Evolutionary conservation across 306 rosid genomes (phyloP).

Genomic region (Acacia melanoxylon): DNA sequence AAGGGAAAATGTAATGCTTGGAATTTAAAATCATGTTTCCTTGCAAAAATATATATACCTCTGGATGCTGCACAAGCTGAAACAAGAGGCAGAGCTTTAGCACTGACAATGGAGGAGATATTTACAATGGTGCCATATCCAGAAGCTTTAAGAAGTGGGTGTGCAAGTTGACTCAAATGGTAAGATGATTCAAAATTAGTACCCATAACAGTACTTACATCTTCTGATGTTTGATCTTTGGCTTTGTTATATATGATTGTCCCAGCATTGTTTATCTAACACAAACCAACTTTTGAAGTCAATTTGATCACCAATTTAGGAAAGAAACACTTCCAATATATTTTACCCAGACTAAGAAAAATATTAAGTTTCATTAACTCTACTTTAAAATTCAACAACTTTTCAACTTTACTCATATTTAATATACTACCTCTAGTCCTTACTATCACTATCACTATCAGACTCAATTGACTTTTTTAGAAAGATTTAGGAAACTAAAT

Average conservation of each 20-base stretch:
- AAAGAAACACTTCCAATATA: not conserved
- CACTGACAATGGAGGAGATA: conserved; percentile 39
- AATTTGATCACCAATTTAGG: not conserved
- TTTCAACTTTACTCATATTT: too few relatives aligned
- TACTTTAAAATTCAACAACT: too few relatives aligned
- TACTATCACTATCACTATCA: too few relatives aligned
- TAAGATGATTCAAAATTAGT: conserved; percentile 46
- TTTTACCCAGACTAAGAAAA: too few relatives aligned
- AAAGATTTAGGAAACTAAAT: too few relatives aligned
- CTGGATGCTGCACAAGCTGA: conserved; percentile 36
- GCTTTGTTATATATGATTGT: not conserved
- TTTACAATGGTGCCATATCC: conserved; percentile 40
- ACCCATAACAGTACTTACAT: conserved; percentile 32
- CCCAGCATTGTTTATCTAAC: conserved; percentile 51
- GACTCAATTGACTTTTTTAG: too few relatives aligned
- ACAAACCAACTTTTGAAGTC: not conserved
- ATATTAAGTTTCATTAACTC: too few relatives aligned
- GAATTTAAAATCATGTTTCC: not conserved
- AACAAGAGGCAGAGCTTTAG: not conserved
- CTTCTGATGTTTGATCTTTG: conserved; percentile 34
- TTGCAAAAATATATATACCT: conserved; percentile 14
- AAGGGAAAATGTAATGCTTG: not conserved
- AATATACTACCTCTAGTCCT: too few relatives aligned
- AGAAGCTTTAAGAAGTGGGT: conserved; percentile 52
- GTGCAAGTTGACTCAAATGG: conserved; percentile 47